These are phyloP conservation scores for Fraxinus paxiana DNA, from an alignment of 305 asterid genomes.

Conservation along the genomic window DNA sequence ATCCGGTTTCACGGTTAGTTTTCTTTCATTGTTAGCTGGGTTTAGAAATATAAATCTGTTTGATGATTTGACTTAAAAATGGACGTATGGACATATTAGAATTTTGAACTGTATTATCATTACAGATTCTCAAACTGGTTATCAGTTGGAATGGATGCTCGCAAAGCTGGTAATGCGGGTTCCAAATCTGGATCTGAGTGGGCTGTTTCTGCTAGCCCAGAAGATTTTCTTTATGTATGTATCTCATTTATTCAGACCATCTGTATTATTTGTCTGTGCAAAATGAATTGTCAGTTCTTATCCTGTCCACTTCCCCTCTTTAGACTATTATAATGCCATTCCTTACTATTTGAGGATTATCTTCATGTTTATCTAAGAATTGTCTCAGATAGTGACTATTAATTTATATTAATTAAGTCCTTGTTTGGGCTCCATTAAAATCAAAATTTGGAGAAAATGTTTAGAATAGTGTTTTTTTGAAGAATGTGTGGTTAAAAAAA, in stretches of 20 bases:
- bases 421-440: neutral
- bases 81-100: conserved; percentile 6
- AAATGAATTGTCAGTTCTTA: conserved; percentile 7
- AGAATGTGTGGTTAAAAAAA: neutral
- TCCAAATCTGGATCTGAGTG: conserved; percentile 67
- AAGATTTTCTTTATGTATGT: conserved; percentile 76
- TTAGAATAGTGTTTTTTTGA: neutral
- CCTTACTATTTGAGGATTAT: conserved; percentile 16
- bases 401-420: neutral
- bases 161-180: conserved; percentile 54
- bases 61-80: conserved; percentile 18
- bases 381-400: conserved; percentile 6
- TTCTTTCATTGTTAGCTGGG: conserved; percentile 17
- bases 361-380: neutral
- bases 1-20: conserved; percentile 75
- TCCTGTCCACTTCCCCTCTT: conserved; percentile 8
- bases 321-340: conserved; percentile 4
- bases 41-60: neutral
- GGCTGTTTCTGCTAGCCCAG: conserved; percentile 82
- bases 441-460: neutral
- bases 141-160: conserved; percentile 72
- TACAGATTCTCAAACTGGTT: conserved; percentile 83
- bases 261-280: conserved; percentile 10
- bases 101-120: conserved; percentile 16
- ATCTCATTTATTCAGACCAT: conserved; percentile 19